Percentiles rank a stretch among this genome's conserved stretches.
Conservation (phyloP, 2,329 filamentous ascomycete species). For the Aspergillus neotritici region DNA sequence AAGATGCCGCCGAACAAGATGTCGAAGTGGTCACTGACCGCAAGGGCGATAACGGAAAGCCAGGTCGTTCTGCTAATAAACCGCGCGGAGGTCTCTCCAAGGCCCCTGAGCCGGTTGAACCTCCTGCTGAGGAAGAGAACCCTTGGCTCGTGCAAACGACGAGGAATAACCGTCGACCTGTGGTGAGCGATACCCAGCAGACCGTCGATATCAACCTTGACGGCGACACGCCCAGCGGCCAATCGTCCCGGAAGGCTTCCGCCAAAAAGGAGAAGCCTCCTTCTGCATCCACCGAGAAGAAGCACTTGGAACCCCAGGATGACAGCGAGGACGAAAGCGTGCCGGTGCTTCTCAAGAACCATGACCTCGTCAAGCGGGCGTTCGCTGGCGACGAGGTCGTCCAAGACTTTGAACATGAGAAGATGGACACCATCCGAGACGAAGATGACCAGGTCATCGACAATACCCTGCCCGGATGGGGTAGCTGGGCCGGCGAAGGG, state of each 20-base stretch:
- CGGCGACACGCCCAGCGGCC: conserved; percentile 12
- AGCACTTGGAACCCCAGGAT: conserved; percentile 40
- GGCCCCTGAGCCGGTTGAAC: conserved; percentile 15
- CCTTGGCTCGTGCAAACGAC: conserved; percentile 35
- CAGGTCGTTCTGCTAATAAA: conserved; percentile 15
- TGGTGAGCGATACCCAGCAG: conserved; percentile 23
- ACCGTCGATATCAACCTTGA: conserved; percentile 31
- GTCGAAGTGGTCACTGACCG: conserved; percentile 32
- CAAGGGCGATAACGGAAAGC: conserved; percentile 16
- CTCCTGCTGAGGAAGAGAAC: conserved; percentile 28
- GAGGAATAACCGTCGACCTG: conserved; percentile 28
- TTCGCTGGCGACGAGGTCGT: conserved; percentile 86
- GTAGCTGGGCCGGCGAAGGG: conserved; percentile 81
- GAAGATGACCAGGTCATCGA: conserved; percentile 80
- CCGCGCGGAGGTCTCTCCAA: conserved; percentile 10
- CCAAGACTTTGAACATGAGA: conserved; percentile 74
- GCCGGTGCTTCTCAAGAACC: conserved; percentile 45
- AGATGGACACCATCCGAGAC: conserved; percentile 62
- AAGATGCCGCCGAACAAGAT: conserved; percentile 30
- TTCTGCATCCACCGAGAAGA: conserved; percentile 11
- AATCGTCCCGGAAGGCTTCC: conserved; percentile 12
- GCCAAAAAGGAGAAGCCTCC: conserved; percentile 20
- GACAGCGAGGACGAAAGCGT: conserved; percentile 39
- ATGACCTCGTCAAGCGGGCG: conserved; percentile 69
- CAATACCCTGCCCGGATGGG: conserved; percentile 89